These are phyloP conservation scores for Heterobasidion occidentale DNA, from an alignment of 1,284 basidiomycete species.

Conservation along the genomic window DNA sequence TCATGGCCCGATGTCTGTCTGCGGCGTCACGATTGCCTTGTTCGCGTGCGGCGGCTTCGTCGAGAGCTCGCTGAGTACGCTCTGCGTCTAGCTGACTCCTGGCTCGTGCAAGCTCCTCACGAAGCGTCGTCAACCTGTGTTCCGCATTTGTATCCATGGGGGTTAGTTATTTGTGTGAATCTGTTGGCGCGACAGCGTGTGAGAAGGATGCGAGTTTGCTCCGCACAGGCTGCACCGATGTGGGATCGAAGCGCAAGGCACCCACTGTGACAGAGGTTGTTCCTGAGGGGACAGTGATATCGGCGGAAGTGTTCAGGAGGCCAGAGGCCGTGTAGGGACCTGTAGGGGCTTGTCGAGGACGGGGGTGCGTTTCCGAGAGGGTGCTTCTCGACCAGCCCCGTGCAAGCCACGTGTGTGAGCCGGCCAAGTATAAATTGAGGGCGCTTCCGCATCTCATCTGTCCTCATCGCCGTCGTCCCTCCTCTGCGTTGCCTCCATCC, in stretches of 20 bases:
- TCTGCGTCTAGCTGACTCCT: conserved; percentile 5
- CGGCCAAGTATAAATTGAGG: background rate
- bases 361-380: background rate
- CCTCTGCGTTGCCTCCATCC: background rate
- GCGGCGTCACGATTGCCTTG: background rate
- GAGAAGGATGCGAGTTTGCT: background rate
- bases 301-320: background rate
- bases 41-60: background rate
- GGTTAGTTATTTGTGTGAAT: background rate
- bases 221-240: background rate
- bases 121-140: background rate
- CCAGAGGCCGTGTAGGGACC: background rate
- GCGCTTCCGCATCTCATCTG: background rate
- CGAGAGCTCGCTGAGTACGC: background rate
- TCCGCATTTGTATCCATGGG: background rate
- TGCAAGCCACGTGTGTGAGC: background rate
- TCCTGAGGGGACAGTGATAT: background rate
- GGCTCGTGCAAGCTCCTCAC: conserved; percentile 6
- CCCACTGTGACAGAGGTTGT: background rate
- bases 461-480: background rate
- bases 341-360: background rate
- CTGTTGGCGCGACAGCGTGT: background rate
- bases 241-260: background rate
- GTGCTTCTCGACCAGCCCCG: background rate
- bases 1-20: conserved; percentile 5